These are phyloP conservation scores for Coemansia sp. DNA, from an alignment of 192 early-diverging fungal species.

Conservation along the genomic window DNA sequence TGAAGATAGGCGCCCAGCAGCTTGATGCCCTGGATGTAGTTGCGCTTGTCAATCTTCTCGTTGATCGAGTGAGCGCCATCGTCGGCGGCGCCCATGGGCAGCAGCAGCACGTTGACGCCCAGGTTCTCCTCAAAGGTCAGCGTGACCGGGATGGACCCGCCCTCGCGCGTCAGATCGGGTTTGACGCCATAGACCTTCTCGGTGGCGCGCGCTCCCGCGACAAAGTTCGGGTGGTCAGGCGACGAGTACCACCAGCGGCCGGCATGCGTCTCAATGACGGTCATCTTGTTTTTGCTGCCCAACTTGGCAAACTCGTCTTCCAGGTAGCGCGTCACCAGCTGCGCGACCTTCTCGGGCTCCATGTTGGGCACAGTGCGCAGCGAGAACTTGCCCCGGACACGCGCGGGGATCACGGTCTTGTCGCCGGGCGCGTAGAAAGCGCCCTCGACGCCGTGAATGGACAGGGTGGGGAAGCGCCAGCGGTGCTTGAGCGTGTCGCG, in stretches of 20 bases:
- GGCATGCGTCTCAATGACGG: conserved; percentile 70
- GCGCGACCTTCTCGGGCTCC: conserved; percentile 75
- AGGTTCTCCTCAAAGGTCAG: conserved; percentile 96
- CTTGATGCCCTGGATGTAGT: conserved; percentile 96
- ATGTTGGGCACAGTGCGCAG: conserved; percentile 94
- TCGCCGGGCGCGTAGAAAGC: conserved; percentile 89
- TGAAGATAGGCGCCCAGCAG: conserved; percentile 85
- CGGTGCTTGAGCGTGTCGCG: conserved; percentile 80
- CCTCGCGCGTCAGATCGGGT: conserved; percentile 96
- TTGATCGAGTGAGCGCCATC: conserved; percentile 98
- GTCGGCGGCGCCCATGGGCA: conserved; percentile 93
- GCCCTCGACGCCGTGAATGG: conserved; percentile 96
- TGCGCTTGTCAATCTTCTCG: conserved; percentile 90
- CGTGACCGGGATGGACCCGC: conserved; percentile 96
- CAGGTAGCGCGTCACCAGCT: conserved; percentile 70
- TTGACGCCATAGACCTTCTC: conserved; percentile 87
- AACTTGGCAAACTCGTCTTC: conserved; percentile 87
- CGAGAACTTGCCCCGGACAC: conserved; percentile 96
- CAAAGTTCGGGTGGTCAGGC: conserved; percentile 89
- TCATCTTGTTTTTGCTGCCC: conserved; percentile 78
- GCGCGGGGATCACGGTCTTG: conserved; percentile 96
- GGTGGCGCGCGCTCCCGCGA: conserved; percentile 85
- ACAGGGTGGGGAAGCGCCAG: conserved; percentile 95
- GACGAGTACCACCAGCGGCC: conserved; percentile 91
- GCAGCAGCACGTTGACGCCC: conserved; percentile 81